Evolutionary conservation across 768 basidiomycete species (phyloP), one percentile per base, ranked within the genome.

Genomic region (Leccinellum luteum): DNA sequence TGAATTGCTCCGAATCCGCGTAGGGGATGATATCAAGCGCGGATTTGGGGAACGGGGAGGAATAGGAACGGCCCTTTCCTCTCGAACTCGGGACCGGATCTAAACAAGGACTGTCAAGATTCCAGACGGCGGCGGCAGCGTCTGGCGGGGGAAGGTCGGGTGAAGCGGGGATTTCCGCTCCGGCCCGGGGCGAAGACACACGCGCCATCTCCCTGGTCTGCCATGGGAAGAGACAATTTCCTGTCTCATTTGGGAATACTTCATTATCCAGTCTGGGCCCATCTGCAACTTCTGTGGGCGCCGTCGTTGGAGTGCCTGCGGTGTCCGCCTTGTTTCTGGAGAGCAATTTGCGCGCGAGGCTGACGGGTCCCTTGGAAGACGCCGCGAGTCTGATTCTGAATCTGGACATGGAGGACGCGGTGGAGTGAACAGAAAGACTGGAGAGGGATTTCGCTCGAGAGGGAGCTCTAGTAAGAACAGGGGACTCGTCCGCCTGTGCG

Each of bases 11-110:
- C 8, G 76, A 70, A n/a, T 74, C 67, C 28, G 51, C 14, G 25
- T 74, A 66, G 4, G 85, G 81, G 27, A 88, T 74, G 56, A 82
- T 74, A 60, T 90, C 88, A 53, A 89, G 74, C 6, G 78, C 79
- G 8, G 84, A 85, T 38, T 81, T 69, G 4, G 88, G 85, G 53
- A 82, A 74, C 1, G 88, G 88, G 15, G 80, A 83, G 2, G 88
- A 89, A 59, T 85, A 79, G 14, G 86, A 84, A 38, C 87, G 82
- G 23, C 74, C 76, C 66, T 86, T 88, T 52, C 69, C 70, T 59
- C 75, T 82, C 44, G 81, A 35, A 19, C 51, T 56, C 9, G 58
- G 55, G 32, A 53, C 50, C 8, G 64, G 70, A 3, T 68, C 66
- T 13, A 54, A 61, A 32, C 58, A 57, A n/a, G 57, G 48, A 52